A percentile compares a stretch with the other conserved stretches of the same genome.
Conservation (phyloP, 176 grass and related monocot genomes). For the Oryza rufipogon region DNA sequence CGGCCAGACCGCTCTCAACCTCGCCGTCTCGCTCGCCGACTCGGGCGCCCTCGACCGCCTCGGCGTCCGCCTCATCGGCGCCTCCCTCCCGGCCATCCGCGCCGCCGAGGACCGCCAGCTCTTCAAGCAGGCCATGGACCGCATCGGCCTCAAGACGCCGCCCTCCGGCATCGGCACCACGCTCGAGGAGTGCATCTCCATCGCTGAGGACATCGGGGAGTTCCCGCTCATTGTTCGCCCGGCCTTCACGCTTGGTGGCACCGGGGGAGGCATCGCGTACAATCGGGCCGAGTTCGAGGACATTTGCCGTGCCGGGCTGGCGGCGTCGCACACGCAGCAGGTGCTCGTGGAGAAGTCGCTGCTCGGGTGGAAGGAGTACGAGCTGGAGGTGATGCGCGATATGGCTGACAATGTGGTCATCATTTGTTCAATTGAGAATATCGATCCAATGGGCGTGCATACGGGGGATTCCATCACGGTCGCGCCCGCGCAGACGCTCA, state of each 20-base stretch:
- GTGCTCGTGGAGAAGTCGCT: conserved; percentile 95
- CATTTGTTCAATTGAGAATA: conserved; percentile 99
- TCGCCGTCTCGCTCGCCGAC: conserved; percentile 82
- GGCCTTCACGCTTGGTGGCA: conserved; percentile 92
- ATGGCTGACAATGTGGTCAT: conserved; percentile 96
- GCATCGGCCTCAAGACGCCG: conserved; percentile 90
- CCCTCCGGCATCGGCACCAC: conserved; percentile 89
- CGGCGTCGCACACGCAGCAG: conserved; percentile 74
- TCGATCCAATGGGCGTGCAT: conserved; percentile 96
- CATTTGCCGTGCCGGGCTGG: conserved; percentile 77
- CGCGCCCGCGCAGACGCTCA: conserved; percentile 88
- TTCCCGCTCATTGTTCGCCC: conserved; percentile 92
- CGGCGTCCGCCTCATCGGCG: conserved; percentile 81
- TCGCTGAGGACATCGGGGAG: conserved; percentile 71
- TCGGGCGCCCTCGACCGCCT: conserved; percentile 73
- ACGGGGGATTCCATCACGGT: conserved; percentile 98
- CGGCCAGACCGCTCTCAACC: conserved; percentile 96
- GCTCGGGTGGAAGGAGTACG: conserved; percentile 99
- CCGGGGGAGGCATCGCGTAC: conserved; percentile 92
- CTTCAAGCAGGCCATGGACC: conserved; percentile 93
- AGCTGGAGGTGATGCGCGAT: conserved; percentile 98
- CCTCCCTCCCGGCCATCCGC: conserved; percentile 78
- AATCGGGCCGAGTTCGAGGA: conserved; percentile 87
- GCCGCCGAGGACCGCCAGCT: conserved; percentile 89
- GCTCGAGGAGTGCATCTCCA: conserved; percentile 77